A percentile compares a stretch with the other conserved stretches of the same genome.
phyloP scores from a whole-genome alignment of 1,284 basidiomycete species.

The Malassezia nana region DNA sequence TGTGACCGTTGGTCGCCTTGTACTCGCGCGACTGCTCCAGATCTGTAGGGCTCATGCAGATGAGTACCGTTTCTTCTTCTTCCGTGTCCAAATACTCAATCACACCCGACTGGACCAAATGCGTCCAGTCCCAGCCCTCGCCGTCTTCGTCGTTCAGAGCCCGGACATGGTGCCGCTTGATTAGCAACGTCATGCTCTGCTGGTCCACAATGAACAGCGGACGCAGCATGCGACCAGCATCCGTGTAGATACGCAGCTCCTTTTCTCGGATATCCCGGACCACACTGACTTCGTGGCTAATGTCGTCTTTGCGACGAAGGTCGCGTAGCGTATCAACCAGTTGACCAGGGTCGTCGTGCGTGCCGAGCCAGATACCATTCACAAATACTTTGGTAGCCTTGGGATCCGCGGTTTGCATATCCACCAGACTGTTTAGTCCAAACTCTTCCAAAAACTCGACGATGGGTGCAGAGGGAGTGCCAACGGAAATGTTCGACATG shows the following conservation, averaged over 20 bases:
- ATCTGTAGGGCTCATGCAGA: conserved; percentile 95
- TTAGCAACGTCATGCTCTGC: conserved; percentile 63
- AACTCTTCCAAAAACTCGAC: conserved; percentile 98
- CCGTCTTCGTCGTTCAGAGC: conserved; percentile 54
- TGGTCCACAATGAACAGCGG: conserved; percentile 89
- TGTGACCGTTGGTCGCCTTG: conserved; percentile 53
- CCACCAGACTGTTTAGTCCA: conserved; percentile 52
- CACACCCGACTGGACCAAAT: conserved; percentile 74
- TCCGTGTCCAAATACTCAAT: conserved; percentile 94
- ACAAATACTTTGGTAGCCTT: conserved; percentile 84
- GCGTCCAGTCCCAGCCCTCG: conserved; percentile 63
- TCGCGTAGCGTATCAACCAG: conserved; percentile 86
- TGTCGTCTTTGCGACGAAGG: conserved; percentile 85
- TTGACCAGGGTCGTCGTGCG: conserved; percentile 88
- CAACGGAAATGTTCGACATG: conserved; percentile 96
- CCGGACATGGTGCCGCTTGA: conserved; percentile 72
- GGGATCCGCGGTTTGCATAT: conserved; percentile 39
- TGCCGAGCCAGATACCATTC: conserved; percentile 98
- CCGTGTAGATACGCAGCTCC: conserved; percentile 87
- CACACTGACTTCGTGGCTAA: conserved; percentile 88
- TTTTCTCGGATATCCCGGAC: conserved; percentile 93
- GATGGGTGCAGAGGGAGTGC: conserved; percentile 87
- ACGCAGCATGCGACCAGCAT: conserved; percentile 89
- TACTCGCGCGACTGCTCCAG: conserved; percentile 58
- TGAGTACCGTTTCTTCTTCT: conserved; percentile 98